phyloP scores from a whole-genome alignment of 73 alveolate species.

The Durusdinium trenchii region DNA sequence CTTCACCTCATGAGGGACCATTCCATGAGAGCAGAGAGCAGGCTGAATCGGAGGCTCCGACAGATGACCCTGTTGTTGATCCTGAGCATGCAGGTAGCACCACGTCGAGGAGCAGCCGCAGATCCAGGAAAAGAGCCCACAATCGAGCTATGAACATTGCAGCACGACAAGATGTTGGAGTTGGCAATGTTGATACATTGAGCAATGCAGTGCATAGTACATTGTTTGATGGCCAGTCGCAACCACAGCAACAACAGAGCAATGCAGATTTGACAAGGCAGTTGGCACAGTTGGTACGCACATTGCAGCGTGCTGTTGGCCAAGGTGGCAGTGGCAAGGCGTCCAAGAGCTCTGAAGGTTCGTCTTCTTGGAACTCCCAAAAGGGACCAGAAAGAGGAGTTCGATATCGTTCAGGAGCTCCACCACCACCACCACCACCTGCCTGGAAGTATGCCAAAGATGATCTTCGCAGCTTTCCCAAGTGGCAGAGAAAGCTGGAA shows the following conservation, averaged over 20 bases:
- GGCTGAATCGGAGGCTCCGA: background rate
- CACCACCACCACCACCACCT: background rate
- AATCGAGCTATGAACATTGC: background rate
- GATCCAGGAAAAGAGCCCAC: too few relatives aligned
- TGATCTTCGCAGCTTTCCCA: too few relatives aligned
- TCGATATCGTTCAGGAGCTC: background rate
- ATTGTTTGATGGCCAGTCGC: background rate
- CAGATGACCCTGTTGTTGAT: background rate
- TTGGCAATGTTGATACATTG: background rate
- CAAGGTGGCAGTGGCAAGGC: background rate
- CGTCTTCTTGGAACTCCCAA: background rate
- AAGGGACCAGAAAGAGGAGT: background rate
- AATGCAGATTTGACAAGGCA: background rate
- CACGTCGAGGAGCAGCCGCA: too few relatives aligned
- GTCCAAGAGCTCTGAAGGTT: background rate
- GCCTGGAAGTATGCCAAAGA: too few relatives aligned
- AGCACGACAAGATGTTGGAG: too few relatives aligned
- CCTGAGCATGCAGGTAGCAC: background rate
- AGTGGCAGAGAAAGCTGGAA: background rate
- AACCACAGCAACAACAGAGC: background rate
- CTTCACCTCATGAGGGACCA: background rate
- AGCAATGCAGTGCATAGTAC: background rate
- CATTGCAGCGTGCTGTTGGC: background rate
- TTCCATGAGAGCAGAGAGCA: background rate
- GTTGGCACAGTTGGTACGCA: too few relatives aligned